Evolutionary conservation across 192 early-diverging fungal genomes (phyloP), one percentile per base, ranked within the genome.

Genomic region (Entomortierella chlamydospora): DNA sequence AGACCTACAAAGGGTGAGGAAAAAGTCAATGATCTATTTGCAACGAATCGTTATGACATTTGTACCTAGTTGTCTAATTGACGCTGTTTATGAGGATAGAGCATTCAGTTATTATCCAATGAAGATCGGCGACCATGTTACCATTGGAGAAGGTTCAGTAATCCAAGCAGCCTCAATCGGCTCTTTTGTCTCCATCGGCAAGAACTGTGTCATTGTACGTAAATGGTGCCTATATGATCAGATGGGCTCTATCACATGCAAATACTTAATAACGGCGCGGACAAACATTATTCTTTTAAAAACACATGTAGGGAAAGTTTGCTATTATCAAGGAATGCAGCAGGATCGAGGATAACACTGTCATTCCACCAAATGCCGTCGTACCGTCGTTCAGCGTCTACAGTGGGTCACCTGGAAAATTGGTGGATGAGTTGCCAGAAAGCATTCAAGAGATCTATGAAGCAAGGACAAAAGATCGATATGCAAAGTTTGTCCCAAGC

Each of bases 61-160:
- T 56, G 2, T 30, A 30, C 31, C 50, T 37, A 23, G 63, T 33
- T 45, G 22, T 58, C 13, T 25, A 22, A 39, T 55, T 54, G 53
- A n/a, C 29, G 58, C 25, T 13, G 56, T n/a, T 59, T 54, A 30
- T 12, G 20, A 54, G 15, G 72, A 29, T 64, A 95, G 95, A 30
- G 83, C 91, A 8, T 98, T 99, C 80, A 95, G 91, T 81, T 98
- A 99, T 77, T 99, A 95, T 59, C 97, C 97, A 37, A 93, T 98
- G 85, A 98, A 97, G 79, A 95, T 99, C 47, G 96, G 95, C n/a
- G 95, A 97, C 79, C 88, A 95, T 77, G 94, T 97, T 2, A 85
- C 87, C 25, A 94, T 96, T 68, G 96, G 96, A 5, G 91, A 96
- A 72, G 91, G 92, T 37, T 85, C 91, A 18, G 89, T 98, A 52